Evolutionary conservation across 2,329 filamentous ascomycete species (phyloP).

Genomic region (Fusarium duplospermum): DNA sequence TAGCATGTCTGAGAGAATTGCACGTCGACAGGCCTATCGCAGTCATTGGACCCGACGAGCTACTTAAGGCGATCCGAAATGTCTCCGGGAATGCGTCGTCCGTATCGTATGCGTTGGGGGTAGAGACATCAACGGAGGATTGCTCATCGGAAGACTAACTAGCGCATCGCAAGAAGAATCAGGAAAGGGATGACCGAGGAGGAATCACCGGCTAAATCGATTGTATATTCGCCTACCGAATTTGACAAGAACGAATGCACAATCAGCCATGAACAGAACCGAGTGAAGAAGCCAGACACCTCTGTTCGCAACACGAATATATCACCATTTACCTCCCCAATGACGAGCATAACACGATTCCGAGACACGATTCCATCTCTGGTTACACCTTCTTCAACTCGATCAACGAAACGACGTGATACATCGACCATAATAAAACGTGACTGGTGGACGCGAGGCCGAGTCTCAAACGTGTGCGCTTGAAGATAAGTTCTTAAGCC

Average conservation of each 20-base stretch:
- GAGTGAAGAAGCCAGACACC: background rate
- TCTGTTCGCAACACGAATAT: background rate
- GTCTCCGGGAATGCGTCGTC: background rate
- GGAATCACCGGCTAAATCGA: background rate
- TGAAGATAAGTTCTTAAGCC: background rate
- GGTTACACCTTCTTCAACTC: background rate
- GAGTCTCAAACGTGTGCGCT: background rate
- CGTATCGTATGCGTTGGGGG: background rate
- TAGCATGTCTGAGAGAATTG: background rate
- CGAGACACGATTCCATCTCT: background rate
- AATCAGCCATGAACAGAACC: background rate
- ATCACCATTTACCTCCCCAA: background rate
- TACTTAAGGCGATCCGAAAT: background rate
- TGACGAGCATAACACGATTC: background rate
- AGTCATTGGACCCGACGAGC: background rate
- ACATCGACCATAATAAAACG: background rate
- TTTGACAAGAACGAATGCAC: background rate
- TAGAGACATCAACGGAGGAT: background rate
- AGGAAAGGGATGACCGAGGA: background rate
- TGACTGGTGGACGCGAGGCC: background rate
- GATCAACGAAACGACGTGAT: background rate
- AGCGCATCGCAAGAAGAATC: background rate
- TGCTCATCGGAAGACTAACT: background rate
- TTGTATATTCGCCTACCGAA: background rate
- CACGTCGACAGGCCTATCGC: background rate